These are phyloP conservation scores for Solidago caesia DNA, from an alignment of 129 eudicot genomes.

Conservation along the genomic window DNA sequence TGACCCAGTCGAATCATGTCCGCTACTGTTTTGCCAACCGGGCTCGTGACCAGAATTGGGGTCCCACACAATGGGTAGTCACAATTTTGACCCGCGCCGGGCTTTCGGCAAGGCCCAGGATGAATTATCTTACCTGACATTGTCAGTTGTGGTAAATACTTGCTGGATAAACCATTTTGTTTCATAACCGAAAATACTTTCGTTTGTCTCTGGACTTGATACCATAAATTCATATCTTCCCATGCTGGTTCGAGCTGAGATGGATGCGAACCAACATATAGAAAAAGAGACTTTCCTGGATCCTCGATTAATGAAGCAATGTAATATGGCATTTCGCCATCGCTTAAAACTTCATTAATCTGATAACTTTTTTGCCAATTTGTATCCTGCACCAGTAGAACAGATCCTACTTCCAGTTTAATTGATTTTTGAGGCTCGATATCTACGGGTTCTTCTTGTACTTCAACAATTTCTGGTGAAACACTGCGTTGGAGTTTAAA, in stretches of 20 bases:
- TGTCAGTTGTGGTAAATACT: conserved; percentile 64
- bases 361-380: conserved; percentile 61
- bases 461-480: conserved; percentile 94
- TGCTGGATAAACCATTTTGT: conserved; percentile 82
- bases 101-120: conserved; percentile 66
- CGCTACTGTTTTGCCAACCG: conserved; percentile 75
- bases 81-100: conserved; percentile 61
- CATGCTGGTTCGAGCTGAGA: conserved; percentile 93
- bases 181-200: conserved; percentile 82
- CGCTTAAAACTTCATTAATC: conserved; percentile 51
- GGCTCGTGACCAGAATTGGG: conserved; percentile 77
- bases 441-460: conserved; percentile 61
- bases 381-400: conserved; percentile 74
- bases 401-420: conserved; percentile 74
- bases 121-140: conserved; percentile 84
- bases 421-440: conserved; percentile 46
- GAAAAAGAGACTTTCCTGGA: conserved; percentile 51
- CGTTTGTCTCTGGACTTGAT: conserved; percentile 97
- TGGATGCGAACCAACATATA: conserved; percentile 88
- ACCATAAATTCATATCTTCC: conserved; percentile 96
- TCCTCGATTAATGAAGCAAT: conserved; percentile 63
- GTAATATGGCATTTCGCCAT: conserved; percentile 60
- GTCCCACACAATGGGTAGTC: conserved; percentile 92
- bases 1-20: conserved; percentile 63
- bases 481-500: conserved; percentile 56